Evolutionary conservation across 371 early-diverging fungal genomes (phyloP), one percentile per base, ranked within the genome.

Genomic region (Quaeritorhiza haematococci): DNA sequence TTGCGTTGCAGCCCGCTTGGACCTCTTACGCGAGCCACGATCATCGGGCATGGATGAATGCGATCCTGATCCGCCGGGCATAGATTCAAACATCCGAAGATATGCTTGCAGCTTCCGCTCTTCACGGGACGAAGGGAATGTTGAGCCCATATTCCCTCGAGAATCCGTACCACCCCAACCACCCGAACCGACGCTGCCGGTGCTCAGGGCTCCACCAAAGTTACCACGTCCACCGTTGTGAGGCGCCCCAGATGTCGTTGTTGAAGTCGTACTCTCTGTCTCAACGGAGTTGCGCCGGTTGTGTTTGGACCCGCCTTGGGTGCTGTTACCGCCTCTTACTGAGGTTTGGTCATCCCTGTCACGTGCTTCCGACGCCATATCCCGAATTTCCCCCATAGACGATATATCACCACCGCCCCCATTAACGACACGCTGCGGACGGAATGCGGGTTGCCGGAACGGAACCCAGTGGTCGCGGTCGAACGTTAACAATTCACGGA

Each of bases 151-250:
- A 13, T 50, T 52, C 6, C 53, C 62, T 2, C 49, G 26, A 0
- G 53, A 48, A n/a, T 65, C 66, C 26, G 69, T 49, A 1, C 73
- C 73, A 46, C 73, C 73, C 73, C 73, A 69, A 3, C 57, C 58
- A 58, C 67, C 69, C 1, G 58, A 23, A 32, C 35, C 55, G 1
- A 63, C 53, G 13, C 56, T 55, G 6, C 58, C 59, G 8, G 62
- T 52, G 8, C 6, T 56, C 32, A 6, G n/a, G 5, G 15, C 21
- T 50, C 8, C 3, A 32, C n/a, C 24, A 28, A 17, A 33, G 21
- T 42, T 4, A 54, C 48, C 29, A 41, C 34, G 41, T 23, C 38
- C 45, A n/a, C n/a, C n/a, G n/a, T n/a, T n/a, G n/a, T n/a, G n/a
- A n/a, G n/a, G n/a, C n/a, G n/a, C n/a, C n/a, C n/a, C n/a, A 35